Evolutionary conservation across 2,329 filamentous ascomycete species (phyloP), one percentile per base, ranked within the genome.

Genomic region (Fusarium transvaalense): DNA sequence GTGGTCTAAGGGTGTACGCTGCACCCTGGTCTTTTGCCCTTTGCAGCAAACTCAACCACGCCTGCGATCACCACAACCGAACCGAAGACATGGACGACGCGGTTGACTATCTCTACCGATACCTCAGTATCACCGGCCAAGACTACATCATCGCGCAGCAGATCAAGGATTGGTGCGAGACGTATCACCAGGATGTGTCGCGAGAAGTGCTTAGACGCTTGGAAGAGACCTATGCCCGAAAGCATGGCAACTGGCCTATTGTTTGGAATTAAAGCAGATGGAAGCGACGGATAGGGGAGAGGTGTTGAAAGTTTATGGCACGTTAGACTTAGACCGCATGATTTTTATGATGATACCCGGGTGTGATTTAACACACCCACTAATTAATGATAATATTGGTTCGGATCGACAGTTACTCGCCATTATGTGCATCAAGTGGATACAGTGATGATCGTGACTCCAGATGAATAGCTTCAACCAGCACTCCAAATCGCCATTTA

Each of bases 1-100:
- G 65, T 10, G 71, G 71, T 0, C 25, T 73, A 6, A 68, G 29
- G 3, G 66, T 73, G 2, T 71, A 65, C 38, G 68, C 68, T 15
- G 68, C 70, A 14, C 70, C 71, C 0, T 73, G 71, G 71, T 54
- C 53, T 8, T 73, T 68, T 50, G 71, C 68, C 1, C 17, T 73
- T 2, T 73, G 68, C 55, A 64, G 56, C 38, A 73, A 73, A 21
- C 62, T 73, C 47, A 69, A 68, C 32, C 60, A 71, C 15, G 47
- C 71, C 29, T 60, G 43, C n/a, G 68, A 70, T 10, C 53, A 55
- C 13, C 57, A 55, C 25, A 56, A 69, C 27, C 65, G 70, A 35
- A 42, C 59, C 17, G 60, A 71, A 42, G 71, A 73, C 27, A 57
- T 71, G 62, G 64, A 55, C 1, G 71, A 73, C 21, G 68, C 71